These are phyloP conservation scores for Pichia sp. DNA, from an alignment of 1,139 yeast species.

Conservation along the genomic window DNA sequence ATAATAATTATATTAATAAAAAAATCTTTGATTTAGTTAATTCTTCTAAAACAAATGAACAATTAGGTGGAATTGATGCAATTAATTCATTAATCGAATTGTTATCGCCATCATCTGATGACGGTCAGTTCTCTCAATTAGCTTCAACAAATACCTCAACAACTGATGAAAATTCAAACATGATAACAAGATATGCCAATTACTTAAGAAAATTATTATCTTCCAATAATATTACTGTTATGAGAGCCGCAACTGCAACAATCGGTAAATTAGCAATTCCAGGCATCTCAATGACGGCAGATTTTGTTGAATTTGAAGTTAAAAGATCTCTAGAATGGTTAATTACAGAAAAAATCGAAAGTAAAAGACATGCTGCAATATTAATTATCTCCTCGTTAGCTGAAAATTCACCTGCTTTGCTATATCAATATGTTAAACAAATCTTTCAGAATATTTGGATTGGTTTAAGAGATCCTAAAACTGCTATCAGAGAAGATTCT, in stretches of 20 bases:
- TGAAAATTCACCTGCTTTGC: conserved; percentile 76
- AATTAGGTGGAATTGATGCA: conserved; percentile 88
- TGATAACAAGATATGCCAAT: conserved; percentile 85
- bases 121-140: conserved; percentile 21
- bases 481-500: conserved; percentile 73
- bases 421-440: conserved; percentile 72
- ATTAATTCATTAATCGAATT: conserved; percentile 73
- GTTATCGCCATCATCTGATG: conserved; percentile 24
- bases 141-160: conserved; percentile 21
- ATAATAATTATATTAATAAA: conserved; percentile 82
- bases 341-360: conserved; percentile 71
- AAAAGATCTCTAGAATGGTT: conserved; percentile 89
- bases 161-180: conserved; percentile 75
- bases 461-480: conserved; percentile 74
- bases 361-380: conserved; percentile 86
- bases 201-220: conserved; percentile 77
- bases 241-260: conserved; percentile 81
- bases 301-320: conserved; percentile 88
- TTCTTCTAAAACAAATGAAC: conserved; percentile 63
- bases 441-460: conserved; percentile 83
- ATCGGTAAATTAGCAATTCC: conserved; percentile 85
- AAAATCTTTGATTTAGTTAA: conserved; percentile 81
- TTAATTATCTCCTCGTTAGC: conserved; percentile 80
- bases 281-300: conserved; percentile 84
- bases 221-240: conserved; percentile 75